phyloP scores from a whole-genome alignment of 805 yeast genomes.

The Peterozyma toletana region DNA sequence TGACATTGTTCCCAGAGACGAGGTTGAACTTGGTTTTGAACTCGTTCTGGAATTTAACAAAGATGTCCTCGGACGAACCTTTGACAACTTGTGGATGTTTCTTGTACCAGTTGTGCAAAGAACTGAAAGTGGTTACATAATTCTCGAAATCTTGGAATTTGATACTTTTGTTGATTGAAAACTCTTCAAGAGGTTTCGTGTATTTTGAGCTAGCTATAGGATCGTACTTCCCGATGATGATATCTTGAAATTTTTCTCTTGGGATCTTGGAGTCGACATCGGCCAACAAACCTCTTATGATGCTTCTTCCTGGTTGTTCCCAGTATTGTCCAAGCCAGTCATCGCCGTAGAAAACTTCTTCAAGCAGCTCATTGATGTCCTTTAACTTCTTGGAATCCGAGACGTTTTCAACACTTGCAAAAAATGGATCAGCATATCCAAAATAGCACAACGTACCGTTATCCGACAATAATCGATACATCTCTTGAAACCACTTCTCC shows the following conservation, averaged over 20 bases:
- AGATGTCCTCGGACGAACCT: constrained; percentile 22
- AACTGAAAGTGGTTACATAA: constrained; percentile 67
- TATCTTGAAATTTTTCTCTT: constrained; percentile 29
- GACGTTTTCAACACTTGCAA: constrained; percentile 30
- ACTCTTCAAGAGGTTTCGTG: constrained; percentile 13
- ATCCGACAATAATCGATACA: constrained; percentile 26
- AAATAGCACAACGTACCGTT: constrained; percentile 58
- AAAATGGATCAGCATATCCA: constrained; percentile 72
- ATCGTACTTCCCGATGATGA: constrained; percentile 13
- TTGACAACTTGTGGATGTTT: constrained; percentile 21
- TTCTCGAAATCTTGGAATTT: constrained; percentile 38
- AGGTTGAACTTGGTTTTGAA: constrained; percentile 38
- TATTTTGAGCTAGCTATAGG: constrained; percentile 13
- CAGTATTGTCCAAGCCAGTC: constrained; percentile 59
- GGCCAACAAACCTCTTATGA: constrained; percentile 36
- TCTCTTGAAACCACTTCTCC: constrained; percentile 19
- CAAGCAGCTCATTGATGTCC: constrained; percentile 47
- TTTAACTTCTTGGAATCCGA: neutral
- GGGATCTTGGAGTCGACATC: constrained; percentile 37
- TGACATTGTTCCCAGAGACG: constrained; percentile 31
- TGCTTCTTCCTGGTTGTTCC: constrained; percentile 77
- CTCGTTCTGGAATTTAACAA: constrained; percentile 24
- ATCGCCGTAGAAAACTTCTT: constrained; percentile 33
- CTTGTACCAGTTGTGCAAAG: constrained; percentile 50
- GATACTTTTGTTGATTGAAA: constrained; percentile 15